These are phyloP conservation scores for Telopea speciosissima DNA, from an alignment of 177 flowering plant genomes.

Conservation along the genomic window DNA sequence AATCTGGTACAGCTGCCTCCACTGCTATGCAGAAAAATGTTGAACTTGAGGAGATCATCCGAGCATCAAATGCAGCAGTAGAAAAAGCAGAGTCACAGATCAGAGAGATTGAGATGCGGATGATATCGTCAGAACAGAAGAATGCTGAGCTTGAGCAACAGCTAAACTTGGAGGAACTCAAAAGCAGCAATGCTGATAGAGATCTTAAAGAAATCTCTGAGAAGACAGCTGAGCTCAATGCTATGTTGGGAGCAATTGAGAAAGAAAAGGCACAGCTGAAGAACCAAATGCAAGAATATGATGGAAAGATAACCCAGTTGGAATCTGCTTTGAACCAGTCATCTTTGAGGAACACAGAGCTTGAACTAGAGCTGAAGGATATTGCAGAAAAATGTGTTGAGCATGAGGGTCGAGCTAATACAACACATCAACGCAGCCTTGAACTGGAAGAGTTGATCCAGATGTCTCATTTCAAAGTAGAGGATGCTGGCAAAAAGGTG, in stretches of 20 bases:
- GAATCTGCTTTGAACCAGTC: constrained; percentile 40
- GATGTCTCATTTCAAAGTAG: constrained; percentile 53
- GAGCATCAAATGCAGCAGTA: constrained; percentile 44
- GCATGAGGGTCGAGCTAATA: constrained; percentile 53
- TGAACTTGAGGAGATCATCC: constrained; percentile 53
- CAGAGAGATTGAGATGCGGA: constrained; percentile 42
- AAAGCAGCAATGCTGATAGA: constrained; percentile 41
- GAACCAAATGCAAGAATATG: constrained; percentile 32
- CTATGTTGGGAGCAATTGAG: constrained; percentile 29
- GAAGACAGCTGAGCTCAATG: constrained; percentile 37
- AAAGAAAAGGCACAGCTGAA: constrained; percentile 39
- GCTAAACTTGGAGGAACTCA: constrained; percentile 40
- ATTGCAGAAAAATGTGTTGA: constrained; percentile 37
- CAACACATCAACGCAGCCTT: constrained; percentile 50
- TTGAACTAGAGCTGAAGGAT: constrained; percentile 54
- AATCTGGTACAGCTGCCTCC: constrained; percentile 42
- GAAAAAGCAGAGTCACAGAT: constrained; percentile 55
- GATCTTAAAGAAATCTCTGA: constrained; percentile 40
- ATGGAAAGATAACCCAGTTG: constrained; percentile 37
- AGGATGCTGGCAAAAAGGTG: constrained; percentile 49
- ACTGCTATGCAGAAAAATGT: constrained; percentile 45
- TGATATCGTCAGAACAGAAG: constrained; percentile 53
- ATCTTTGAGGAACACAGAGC: constrained; percentile 34
- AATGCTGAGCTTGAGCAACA: constrained; percentile 64
- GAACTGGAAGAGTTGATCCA: constrained; percentile 70